Conservation (phyloP, 192 early-diverging fungal species). For the Diversispora epigaea region DNA sequence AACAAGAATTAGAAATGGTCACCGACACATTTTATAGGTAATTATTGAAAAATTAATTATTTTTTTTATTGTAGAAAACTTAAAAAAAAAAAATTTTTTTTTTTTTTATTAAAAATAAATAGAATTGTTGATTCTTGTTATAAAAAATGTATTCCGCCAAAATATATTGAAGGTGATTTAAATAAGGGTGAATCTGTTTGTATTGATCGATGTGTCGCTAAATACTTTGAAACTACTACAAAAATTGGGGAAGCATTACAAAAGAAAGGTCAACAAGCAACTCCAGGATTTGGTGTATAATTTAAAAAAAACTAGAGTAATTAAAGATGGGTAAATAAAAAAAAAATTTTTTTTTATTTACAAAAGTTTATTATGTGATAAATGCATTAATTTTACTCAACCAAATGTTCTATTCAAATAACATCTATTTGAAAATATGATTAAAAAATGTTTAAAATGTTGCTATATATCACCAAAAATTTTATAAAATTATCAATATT, state of each 20-base stretch:
- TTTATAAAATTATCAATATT: too few relatives aligned
- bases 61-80: not conserved
- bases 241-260: slow-evolving; percentile 25
- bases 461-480: too few relatives aligned
- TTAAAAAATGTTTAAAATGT: too few relatives aligned
- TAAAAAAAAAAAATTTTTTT: not conserved
- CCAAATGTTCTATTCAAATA: not conserved
- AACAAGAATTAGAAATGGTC: slow-evolving; percentile 83
- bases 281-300: not conserved
- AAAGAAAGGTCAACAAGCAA: slow-evolving; percentile 9
- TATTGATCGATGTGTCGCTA: slow-evolving; percentile 84
- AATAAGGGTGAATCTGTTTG: slow-evolving; percentile 92
- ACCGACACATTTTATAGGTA: slow-evolving; percentile 78
- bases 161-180: slow-evolving; percentile 77
- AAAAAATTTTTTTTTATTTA: not conserved
- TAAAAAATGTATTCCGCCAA: slow-evolving; percentile 79
- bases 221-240: slow-evolving; percentile 81
- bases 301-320: not conserved
- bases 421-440: too few relatives aligned
- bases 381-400: too few relatives aligned
- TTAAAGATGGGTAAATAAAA: not conserved
- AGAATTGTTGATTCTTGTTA: slow-evolving; percentile 79
- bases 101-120: not conserved
- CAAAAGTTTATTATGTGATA: not conserved
- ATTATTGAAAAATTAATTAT: not conserved